Percentiles rank a stretch among this genome's conserved stretches.
phyloP scores from a whole-genome alignment of 2,329 filamentous ascomycete species.

The Tolypocladium ovalisporum region DNA sequence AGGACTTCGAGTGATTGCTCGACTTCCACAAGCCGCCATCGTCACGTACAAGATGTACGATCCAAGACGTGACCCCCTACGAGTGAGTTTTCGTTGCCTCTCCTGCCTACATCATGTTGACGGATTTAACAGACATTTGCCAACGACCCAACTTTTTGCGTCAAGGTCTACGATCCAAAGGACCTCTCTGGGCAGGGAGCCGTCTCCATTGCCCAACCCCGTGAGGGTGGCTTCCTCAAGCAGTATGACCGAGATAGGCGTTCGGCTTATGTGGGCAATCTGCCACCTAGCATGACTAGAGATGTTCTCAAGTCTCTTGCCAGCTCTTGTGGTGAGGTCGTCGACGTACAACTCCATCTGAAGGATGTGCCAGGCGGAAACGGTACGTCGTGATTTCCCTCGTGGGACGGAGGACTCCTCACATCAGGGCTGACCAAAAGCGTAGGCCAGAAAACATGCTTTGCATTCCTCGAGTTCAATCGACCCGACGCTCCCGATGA shows the following conservation, averaged over 20 bases:
- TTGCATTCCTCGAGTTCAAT: conserved; percentile 28
- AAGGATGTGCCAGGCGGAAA: conserved; percentile 11
- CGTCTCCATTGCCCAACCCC: neutral
- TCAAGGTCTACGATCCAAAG: conserved; percentile 16
- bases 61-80: conserved; percentile 34
- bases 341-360: conserved; percentile 14
- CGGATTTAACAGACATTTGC: conserved; percentile 15
- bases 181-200: conserved; percentile 6
- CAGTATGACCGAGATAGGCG: conserved; percentile 32
- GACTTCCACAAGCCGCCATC: conserved; percentile 27
- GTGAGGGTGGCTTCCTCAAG: conserved; percentile 11
- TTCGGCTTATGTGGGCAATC: conserved; percentile 35
- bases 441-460: conserved; percentile 12
- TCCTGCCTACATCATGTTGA: neutral
- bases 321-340: conserved; percentile 25
- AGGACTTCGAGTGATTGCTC: conserved; percentile 20
- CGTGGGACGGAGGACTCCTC: too few relatives aligned
- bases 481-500: conserved; percentile 24
- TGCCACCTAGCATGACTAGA: conserved; percentile 27
- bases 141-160: conserved; percentile 8
- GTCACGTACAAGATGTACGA: conserved; percentile 42
- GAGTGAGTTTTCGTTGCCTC: conserved; percentile 24
- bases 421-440: neutral
- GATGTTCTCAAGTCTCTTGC: conserved; percentile 25
- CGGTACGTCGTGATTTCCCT: conserved; percentile 1